Conservation (phyloP, 805 yeast species). For the Metschnikowia matae region DNA sequence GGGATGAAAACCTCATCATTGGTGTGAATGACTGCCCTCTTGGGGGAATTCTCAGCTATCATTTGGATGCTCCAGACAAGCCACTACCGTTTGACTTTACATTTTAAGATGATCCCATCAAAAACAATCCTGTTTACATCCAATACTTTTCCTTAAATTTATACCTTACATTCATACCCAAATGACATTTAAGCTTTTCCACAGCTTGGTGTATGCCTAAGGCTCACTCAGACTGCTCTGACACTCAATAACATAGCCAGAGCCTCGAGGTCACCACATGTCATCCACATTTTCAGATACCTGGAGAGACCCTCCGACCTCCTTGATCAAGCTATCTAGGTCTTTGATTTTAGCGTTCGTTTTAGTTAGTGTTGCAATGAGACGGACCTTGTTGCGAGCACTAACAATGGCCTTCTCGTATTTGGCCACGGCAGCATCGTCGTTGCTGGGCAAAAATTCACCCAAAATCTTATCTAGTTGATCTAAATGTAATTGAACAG, state of each 20-base stretch:
- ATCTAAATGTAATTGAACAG: slow-evolving; percentile 22
- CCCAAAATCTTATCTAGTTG: slow-evolving; percentile 26
- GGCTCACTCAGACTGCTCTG: not conserved
- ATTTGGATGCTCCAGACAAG: slow-evolving; percentile 31
- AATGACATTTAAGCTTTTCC: slow-evolving; percentile 1
- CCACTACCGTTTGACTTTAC: slow-evolving; percentile 40
- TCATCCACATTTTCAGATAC: slow-evolving; percentile 37
- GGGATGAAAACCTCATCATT: slow-evolving; percentile 46
- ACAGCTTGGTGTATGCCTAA: not conserved
- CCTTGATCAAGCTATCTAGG: slow-evolving; percentile 31
- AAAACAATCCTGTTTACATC: no score
- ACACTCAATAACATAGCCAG: not conserved
- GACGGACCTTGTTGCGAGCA: slow-evolving; percentile 59
- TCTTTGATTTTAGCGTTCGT: slow-evolving; percentile 22
- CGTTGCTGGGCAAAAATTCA: slow-evolving; percentile 32
- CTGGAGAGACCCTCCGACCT: slow-evolving; percentile 36
- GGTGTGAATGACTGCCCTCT: slow-evolving; percentile 53
- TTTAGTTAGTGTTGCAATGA: slow-evolving; percentile 39
- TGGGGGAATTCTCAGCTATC: slow-evolving; percentile 55
- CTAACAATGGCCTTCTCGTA: slow-evolving; percentile 50
- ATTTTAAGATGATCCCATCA: slow-evolving; percentile 11
- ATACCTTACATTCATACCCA: no score
- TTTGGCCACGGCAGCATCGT: slow-evolving; percentile 51
- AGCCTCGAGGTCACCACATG: slow-evolving; percentile 32
- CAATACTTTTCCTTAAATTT: no score